Evolutionary conservation across 2,329 filamentous ascomycete genomes (phyloP), one percentile per base, ranked within the genome.

Genomic region (Rutstroemia sp.): DNA sequence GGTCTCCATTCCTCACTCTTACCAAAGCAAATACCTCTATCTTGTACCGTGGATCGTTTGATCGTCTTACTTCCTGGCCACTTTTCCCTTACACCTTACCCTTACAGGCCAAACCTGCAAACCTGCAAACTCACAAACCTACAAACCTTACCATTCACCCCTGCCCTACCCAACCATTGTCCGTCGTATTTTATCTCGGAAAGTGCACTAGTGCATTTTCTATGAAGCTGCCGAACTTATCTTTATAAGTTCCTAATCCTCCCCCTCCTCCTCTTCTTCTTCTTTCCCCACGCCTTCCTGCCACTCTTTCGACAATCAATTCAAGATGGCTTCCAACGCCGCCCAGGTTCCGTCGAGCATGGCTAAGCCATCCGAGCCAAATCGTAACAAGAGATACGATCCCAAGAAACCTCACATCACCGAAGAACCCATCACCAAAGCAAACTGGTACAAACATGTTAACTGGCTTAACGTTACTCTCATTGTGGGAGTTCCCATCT

Each of bases 381-480:
- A 48, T 50, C 64, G 65, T 27, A 65, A 61, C 53, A 76, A 74
- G 68, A 73, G 73, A 64, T 73, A 74, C 63, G 80, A 84, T 58
- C 45, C 71, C 57, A 76, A 86, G 77, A 95, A 95, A 76, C 81
- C 86, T 68, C 90, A 95, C 73, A 94, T 95, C 73, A 84, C 89
- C 62, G 90, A 95, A 62, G 82, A 82, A 61, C 87, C 88, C 57
- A 86, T 95, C 65, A 95, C 89, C 58, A 80, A 78, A 73, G 76
- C 78, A 67, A 96, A 95, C 77, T 94, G 89, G 88, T 85, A 91
- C 75, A 87, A 92, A 76, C 91, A 96, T 70, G 81, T 96, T 77
- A 91, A 95, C 80, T 96, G 91, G 90, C 80, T 96, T 64, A 96
- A 95, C 73, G 85, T 89, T 61, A 80, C 78, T 60, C 81, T 96